phyloP scores from a whole-genome alignment of 176 grass and related monocot genomes.

The Miscanthus lutarioriparius region DNA sequence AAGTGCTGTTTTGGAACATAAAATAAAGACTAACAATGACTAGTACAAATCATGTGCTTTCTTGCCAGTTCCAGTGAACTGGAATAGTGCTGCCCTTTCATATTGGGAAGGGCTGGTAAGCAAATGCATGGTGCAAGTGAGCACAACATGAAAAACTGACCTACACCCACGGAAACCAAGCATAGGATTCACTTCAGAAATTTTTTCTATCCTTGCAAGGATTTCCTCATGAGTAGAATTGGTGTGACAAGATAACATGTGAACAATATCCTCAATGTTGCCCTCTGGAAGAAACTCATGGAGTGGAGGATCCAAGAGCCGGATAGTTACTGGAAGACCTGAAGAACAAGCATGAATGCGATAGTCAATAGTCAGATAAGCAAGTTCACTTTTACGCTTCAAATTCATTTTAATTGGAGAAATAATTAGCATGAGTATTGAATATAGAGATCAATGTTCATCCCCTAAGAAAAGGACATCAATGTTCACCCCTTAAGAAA shows the following conservation, averaged over 20 bases:
- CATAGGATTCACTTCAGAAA: conserved; percentile 98
- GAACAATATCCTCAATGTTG: conserved; percentile 72
- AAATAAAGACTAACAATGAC: background rate
- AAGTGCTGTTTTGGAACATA: background rate
- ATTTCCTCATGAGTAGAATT: conserved; percentile 62
- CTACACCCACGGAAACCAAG: conserved; percentile 97
- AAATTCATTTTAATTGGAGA: background rate
- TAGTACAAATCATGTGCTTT: background rate
- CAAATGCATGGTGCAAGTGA: conserved; percentile 3
- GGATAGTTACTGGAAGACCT: conserved; percentile 89
- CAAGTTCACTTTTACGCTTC: background rate
- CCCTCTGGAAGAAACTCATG: conserved; percentile 95
- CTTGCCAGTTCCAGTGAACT: background rate
- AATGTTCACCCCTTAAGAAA: background rate
- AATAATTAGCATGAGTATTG: background rate
- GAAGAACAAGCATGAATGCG: conserved; percentile 30
- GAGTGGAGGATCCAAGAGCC: conserved; percentile 85
- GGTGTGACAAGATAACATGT: conserved; percentile 62
- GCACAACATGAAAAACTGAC: conserved; percentile 44
- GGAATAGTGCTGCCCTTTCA: background rate
- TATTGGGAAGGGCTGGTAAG: background rate
- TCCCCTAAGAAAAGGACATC: background rate
- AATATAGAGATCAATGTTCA: background rate
- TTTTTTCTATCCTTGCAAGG: conserved; percentile 80
- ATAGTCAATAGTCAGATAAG: background rate